phyloP scores from a whole-genome alignment of 331 rosid genomes.

The Spiraea crenata region DNA sequence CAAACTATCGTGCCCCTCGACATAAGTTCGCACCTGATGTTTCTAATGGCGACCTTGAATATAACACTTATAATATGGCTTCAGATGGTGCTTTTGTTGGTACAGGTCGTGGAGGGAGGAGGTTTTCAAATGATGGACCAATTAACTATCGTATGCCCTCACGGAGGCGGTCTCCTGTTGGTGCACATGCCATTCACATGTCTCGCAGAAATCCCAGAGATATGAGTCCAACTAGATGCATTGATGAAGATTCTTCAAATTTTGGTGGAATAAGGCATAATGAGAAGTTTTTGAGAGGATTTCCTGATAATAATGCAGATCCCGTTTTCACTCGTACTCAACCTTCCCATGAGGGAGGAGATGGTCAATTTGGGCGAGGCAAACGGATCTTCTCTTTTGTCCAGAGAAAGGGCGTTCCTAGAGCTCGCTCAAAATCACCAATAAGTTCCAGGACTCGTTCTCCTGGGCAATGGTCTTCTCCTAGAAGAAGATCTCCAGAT shows the following conservation, averaged over 20 bases:
- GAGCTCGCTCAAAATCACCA: conserved; percentile 69
- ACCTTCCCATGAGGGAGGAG: conserved; percentile 49
- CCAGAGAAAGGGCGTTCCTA: conserved; percentile 58
- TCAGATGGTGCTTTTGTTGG: conserved; percentile 56
- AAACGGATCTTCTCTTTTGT: conserved; percentile 59
- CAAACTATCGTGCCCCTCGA: conserved; percentile 61
- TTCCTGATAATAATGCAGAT: conserved; percentile 48
- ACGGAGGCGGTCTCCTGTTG: conserved; percentile 74
- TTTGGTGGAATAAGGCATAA: conserved; percentile 54
- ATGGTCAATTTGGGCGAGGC: conserved; percentile 66
- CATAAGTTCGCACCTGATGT: conserved; percentile 54
- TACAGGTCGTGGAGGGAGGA: conserved; percentile 68
- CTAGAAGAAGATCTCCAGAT: conserved; percentile 79
- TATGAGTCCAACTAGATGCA: conserved; percentile 61
- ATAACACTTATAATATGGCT: conserved; percentile 41
- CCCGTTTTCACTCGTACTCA: conserved; percentile 52
- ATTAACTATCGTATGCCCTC: conserved; percentile 43
- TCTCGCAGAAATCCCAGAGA: conserved; percentile 57
- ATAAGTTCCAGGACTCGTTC: conserved; percentile 77
- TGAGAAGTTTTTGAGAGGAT: conserved; percentile 60
- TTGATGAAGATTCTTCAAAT: conserved; percentile 54
- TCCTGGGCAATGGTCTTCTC: conserved; percentile 79
- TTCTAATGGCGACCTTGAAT: conserved; percentile 53
- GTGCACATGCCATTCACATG: conserved; percentile 48
- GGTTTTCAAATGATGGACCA: conserved; percentile 53